Evolutionary conservation across 2,329 filamentous ascomycete genomes (phyloP).

Genomic region (Sclerotinia spermophila): DNA sequence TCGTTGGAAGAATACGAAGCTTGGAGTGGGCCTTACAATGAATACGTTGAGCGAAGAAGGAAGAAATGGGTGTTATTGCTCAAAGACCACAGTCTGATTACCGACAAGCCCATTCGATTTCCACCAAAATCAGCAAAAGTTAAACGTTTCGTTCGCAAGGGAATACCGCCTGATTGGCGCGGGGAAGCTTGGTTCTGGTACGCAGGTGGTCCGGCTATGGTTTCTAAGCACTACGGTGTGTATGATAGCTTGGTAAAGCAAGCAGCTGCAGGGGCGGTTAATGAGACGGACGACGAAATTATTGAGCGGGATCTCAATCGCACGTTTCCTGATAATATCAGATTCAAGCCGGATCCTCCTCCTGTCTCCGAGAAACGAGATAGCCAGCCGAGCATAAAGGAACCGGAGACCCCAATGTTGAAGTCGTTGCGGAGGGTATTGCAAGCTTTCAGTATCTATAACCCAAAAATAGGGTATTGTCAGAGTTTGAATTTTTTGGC

Average conservation of each 20-base stretch:
- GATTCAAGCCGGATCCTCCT: conserved; percentile 65
- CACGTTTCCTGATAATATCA: conserved; percentile 91
- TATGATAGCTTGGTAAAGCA: conserved; percentile 65
- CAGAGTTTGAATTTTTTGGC: conserved; percentile 95
- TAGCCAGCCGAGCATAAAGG: conserved; percentile 24
- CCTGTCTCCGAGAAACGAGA: conserved; percentile 36
- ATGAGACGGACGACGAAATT: conserved; percentile 74
- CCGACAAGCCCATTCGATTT: conserved; percentile 69
- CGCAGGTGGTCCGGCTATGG: conserved; percentile 76
- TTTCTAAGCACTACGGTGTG: conserved; percentile 71
- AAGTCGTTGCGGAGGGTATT: conserved; percentile 78
- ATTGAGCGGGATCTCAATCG: conserved; percentile 92
- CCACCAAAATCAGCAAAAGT: conserved; percentile 77
- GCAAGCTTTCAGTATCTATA: conserved; percentile 86
- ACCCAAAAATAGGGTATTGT: conserved; percentile 89
- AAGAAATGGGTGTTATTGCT: conserved; percentile 81
- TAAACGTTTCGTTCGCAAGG: conserved; percentile 87
- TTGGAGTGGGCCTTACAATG: conserved; percentile 73
- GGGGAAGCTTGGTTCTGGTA: conserved; percentile 98
- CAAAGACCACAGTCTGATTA: conserved; percentile 70
- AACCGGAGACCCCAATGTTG: conserved; percentile 70
- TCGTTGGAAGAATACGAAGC: conserved; percentile 72
- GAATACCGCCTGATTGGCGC: conserved; percentile 88
- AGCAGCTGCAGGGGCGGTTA: conserved; percentile 60
- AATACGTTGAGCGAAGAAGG: conserved; percentile 69